phyloP scores from a whole-genome alignment of 2,329 filamentous ascomycete genomes.

The Lachnellula arida region DNA sequence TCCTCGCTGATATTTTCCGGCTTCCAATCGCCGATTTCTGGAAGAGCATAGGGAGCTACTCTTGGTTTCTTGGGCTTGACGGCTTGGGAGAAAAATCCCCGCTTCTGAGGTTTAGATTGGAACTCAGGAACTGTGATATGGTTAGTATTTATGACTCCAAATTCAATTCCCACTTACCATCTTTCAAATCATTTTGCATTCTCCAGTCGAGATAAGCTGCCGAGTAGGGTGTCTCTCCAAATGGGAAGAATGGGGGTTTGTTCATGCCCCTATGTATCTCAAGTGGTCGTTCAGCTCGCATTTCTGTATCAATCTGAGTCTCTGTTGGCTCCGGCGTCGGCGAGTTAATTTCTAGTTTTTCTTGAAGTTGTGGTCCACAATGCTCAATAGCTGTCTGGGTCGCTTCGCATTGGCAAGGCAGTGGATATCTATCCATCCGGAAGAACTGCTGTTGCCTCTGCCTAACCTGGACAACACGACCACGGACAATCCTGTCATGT shows the following conservation, averaged over 20 bases:
- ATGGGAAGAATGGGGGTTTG: slow-evolving; percentile 21
- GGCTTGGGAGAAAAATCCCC: neutral
- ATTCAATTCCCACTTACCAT: slow-evolving; percentile 15
- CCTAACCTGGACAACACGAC: neutral
- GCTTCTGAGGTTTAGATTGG: neutral
- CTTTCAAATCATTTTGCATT: slow-evolving; percentile 24
- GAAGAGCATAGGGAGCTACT: slow-evolving; percentile 8
- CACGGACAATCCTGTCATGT: neutral
- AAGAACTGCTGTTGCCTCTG: slow-evolving; percentile 18
- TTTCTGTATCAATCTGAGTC: neutral
- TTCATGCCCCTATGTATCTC: slow-evolving; percentile 12
- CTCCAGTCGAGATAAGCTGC: slow-evolving; percentile 19
- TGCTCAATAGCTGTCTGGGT: slow-evolving; percentile 12
- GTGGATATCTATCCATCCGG: slow-evolving; percentile 20
- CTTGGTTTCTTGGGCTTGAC: neutral
- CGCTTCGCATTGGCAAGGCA: slow-evolving; percentile 16
- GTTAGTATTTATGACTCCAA: slow-evolving; percentile 1
- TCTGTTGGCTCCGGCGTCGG: neutral
- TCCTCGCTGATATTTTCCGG: slow-evolving; percentile 13
- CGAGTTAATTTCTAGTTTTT: neutral
- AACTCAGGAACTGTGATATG: slow-evolving; percentile 19
- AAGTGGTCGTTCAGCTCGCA: neutral
- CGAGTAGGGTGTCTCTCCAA: slow-evolving; percentile 29
- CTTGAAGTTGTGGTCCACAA: slow-evolving; percentile 12
- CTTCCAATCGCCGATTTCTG: slow-evolving; percentile 12